Conservation (phyloP, 2,329 filamentous ascomycete genomes). For the Diplodia mutila region DNA sequence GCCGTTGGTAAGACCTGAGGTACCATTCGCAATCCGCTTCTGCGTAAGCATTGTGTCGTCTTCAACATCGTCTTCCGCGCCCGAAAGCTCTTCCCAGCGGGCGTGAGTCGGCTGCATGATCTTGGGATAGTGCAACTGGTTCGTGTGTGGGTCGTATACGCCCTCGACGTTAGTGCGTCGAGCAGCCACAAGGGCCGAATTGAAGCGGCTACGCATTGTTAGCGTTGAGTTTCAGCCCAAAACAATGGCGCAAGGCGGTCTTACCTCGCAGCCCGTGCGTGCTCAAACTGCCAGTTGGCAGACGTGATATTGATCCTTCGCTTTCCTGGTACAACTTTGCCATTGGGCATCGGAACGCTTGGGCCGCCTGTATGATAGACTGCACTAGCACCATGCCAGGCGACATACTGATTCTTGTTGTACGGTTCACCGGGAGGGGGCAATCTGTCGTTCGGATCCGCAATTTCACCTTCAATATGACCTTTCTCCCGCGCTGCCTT, state of each 20-base stretch:
- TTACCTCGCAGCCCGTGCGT: conserved; percentile 87
- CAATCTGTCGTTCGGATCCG: conserved; percentile 83
- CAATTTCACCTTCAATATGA: conserved; percentile 83
- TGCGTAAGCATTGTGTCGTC: conserved; percentile 31
- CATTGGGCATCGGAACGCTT: conserved; percentile 72
- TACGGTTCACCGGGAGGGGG: conserved; percentile 81
- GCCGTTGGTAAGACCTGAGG: conserved; percentile 43
- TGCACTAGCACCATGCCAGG: conserved; percentile 94
- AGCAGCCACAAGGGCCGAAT: conserved; percentile 69
- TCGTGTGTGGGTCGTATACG: conserved; percentile 93
- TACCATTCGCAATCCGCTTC: conserved; percentile 33
- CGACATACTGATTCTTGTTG: conserved; percentile 98
- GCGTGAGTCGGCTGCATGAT: conserved; percentile 89
- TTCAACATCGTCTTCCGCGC: conserved; percentile 31
- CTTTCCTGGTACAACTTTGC: conserved; percentile 76
- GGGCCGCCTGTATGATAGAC: conserved; percentile 88
- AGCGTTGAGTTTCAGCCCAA: conserved; percentile 21
- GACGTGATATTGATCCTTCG: conserved; percentile 86
- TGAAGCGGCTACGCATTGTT: conserved; percentile 71
- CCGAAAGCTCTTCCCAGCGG: conserved; percentile 73
- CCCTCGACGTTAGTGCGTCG: conserved; percentile 73
- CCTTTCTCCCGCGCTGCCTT: conserved; percentile 74
- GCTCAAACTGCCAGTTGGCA: conserved; percentile 95
- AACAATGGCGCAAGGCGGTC: conserved; percentile 36
- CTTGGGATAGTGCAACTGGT: conserved; percentile 82